phyloP scores from a whole-genome alignment of 441 rosid genomes.

The Eruca vesicaria region DNA sequence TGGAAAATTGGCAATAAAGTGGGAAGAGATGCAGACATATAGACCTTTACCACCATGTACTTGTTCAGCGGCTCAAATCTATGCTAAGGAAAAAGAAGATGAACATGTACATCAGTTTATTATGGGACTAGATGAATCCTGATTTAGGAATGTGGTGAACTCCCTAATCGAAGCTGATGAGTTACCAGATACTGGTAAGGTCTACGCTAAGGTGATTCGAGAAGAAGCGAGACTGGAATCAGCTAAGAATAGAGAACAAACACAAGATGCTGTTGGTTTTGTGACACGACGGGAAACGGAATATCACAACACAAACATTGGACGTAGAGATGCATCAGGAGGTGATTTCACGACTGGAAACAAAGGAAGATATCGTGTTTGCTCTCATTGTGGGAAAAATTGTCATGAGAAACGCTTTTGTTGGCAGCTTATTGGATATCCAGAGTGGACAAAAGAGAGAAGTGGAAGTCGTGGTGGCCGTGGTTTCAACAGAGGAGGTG shows the following conservation, averaged over 20 bases:
- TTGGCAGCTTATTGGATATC: background rate
- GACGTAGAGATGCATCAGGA: background rate
- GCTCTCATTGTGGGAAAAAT: background rate
- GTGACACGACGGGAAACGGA: background rate
- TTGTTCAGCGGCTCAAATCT: too few relatives aligned
- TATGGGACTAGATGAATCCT: too few relatives aligned
- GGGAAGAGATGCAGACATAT: too few relatives aligned
- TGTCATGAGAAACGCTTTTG: background rate
- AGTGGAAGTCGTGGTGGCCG: background rate
- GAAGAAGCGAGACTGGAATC: background rate
- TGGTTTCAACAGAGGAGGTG: background rate
- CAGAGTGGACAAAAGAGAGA: background rate
- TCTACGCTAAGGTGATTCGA: background rate
- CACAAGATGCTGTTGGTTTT: background rate
- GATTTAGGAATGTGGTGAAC: too few relatives aligned
- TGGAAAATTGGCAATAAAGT: too few relatives aligned
- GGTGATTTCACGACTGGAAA: background rate
- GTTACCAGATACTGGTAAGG: too few relatives aligned
- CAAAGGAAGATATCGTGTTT: background rate
- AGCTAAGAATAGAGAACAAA: background rate
- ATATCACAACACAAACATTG: background rate
- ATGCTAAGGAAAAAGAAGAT: too few relatives aligned
- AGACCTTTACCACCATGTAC: too few relatives aligned
- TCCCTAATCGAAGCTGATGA: too few relatives aligned
- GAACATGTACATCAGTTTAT: too few relatives aligned